Percentiles rank a stretch among this genome's conserved stretches.
These are phyloP conservation scores for Gossypium armourianum DNA, from an alignment of 441 rosid species.

Conservation along the genomic window DNA sequence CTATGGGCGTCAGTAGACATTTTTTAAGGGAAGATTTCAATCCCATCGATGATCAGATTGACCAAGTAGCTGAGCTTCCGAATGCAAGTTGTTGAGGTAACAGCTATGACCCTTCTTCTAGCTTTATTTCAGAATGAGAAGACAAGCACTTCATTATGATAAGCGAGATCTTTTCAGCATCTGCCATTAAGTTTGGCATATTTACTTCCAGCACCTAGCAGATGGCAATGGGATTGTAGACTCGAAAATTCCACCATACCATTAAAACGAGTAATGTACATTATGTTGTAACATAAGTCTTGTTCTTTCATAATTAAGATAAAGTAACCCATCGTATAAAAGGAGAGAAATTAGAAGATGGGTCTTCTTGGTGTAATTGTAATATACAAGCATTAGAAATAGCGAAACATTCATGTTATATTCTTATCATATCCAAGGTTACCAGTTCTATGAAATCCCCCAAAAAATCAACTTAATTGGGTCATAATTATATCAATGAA, in stretches of 20 bases:
- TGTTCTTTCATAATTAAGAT: conserved; percentile 16
- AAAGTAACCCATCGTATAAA: conserved; percentile 22
- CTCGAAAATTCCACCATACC: conserved; percentile 27
- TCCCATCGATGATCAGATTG: neutral
- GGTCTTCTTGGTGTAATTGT: conserved; percentile 32
- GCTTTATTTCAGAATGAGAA: conserved; percentile 11
- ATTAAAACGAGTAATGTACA: conserved; percentile 36
- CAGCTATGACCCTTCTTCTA: conserved; percentile 9
- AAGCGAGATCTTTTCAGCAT: conserved; percentile 20
- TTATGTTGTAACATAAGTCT: conserved; percentile 32
- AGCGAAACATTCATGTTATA: neutral
- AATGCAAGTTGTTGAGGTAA: conserved; percentile 11
- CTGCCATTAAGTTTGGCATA: conserved; percentile 23
- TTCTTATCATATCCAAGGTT: too few species aligned
- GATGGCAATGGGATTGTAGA: conserved; percentile 24
- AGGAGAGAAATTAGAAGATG: conserved; percentile 26
- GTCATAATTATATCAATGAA: too few species aligned
- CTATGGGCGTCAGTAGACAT: conserved; percentile 2
- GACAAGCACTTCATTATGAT: conserved; percentile 9
- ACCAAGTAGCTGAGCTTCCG: conserved; percentile 9
- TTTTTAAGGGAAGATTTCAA: conserved; percentile 16
- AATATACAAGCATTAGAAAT: conserved; percentile 15
- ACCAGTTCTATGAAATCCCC: too few species aligned
- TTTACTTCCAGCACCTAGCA: conserved; percentile 26
- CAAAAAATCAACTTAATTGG: too few species aligned